Evolutionary conservation across 495 filamentous ascomycete species (phyloP).

Genomic region (Aspergillus bridgeri): DNA sequence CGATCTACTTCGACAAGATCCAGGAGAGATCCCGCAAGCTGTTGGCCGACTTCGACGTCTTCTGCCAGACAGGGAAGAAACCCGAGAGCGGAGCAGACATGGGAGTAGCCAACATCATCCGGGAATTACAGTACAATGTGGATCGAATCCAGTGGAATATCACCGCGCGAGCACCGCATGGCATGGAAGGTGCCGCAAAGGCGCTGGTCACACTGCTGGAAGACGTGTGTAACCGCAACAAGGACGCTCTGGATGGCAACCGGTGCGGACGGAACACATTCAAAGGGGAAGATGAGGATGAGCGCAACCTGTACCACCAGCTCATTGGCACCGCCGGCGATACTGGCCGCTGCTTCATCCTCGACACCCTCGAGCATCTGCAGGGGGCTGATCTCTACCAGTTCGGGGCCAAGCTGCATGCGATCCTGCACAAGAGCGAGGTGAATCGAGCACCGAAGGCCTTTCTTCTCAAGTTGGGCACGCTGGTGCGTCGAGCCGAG

Average conservation of each 20-base stretch:
- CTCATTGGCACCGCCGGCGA: slow-evolving; percentile 43
- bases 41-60: slow-evolving; percentile 41
- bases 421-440: slow-evolving; percentile 36
- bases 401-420: slow-evolving; percentile 29
- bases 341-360: slow-evolving; percentile 37
- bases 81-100: slow-evolving; percentile 17
- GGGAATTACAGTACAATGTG: slow-evolving; percentile 32
- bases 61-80: slow-evolving; percentile 35
- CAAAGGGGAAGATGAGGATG: slow-evolving; percentile 42
- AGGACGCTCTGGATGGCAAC: slow-evolving; percentile 41
- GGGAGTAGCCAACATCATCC: slow-evolving; percentile 33
- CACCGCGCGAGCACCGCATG: slow-evolving; percentile 32
- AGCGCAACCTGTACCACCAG: slow-evolving; percentile 48
- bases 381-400: slow-evolving; percentile 31
- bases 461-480: slow-evolving; percentile 33
- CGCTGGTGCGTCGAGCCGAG: slow-evolving; percentile 32
- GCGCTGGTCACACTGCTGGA: slow-evolving; percentile 43
- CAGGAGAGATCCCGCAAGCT: slow-evolving; percentile 35
- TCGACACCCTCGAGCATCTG: slow-evolving; percentile 41
- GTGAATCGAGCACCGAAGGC: slow-evolving; percentile 38
- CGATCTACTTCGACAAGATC: slow-evolving; percentile 47
- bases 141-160: slow-evolving; percentile 37
- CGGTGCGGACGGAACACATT: slow-evolving; percentile 37
- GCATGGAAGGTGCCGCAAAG: slow-evolving; percentile 36
- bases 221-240: slow-evolving; percentile 42